phyloP scores from a whole-genome alignment of 495 filamentous ascomycete species.

The Penicillium verhagenii region DNA sequence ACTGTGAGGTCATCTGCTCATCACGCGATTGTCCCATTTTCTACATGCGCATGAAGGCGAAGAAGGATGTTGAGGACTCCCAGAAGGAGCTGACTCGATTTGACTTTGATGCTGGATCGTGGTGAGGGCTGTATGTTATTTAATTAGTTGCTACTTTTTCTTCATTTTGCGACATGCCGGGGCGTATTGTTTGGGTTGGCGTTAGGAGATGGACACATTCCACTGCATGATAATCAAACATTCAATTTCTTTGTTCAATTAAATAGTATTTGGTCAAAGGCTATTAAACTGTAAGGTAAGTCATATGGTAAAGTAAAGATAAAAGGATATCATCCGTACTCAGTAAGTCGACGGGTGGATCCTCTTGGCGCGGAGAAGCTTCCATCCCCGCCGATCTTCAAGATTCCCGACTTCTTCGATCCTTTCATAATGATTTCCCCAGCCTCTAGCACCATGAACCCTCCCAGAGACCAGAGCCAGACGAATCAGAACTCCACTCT shows the following conservation, averaged over 20 bases:
- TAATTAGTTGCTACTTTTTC: neutral
- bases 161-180: neutral
- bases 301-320: no score
- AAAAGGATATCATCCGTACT: no score
- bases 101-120: slow-evolving; percentile 72
- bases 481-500: neutral
- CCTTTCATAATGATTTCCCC: slow-evolving; percentile 1
- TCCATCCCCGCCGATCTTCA: slow-evolving; percentile 21
- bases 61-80: slow-evolving; percentile 96
- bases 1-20: slow-evolving; percentile 96
- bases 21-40: slow-evolving; percentile 97
- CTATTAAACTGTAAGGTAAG: no score
- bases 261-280: no score
- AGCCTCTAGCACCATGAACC: slow-evolving; percentile 9
- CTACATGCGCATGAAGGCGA: slow-evolving; percentile 99
- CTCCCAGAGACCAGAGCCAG: neutral
- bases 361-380: slow-evolving; percentile 30
- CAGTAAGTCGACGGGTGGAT: neutral
- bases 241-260: neutral
- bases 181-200: slow-evolving; percentile 7
- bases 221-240: neutral
- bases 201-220: slow-evolving; percentile 9
- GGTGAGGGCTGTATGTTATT: slow-evolving; percentile 38
- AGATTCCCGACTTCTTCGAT: slow-evolving; percentile 7
- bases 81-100: slow-evolving; percentile 90